phyloP scores from a whole-genome alignment of 2,329 filamentous ascomycete species.

The Cladophialophora carrionii region DNA sequence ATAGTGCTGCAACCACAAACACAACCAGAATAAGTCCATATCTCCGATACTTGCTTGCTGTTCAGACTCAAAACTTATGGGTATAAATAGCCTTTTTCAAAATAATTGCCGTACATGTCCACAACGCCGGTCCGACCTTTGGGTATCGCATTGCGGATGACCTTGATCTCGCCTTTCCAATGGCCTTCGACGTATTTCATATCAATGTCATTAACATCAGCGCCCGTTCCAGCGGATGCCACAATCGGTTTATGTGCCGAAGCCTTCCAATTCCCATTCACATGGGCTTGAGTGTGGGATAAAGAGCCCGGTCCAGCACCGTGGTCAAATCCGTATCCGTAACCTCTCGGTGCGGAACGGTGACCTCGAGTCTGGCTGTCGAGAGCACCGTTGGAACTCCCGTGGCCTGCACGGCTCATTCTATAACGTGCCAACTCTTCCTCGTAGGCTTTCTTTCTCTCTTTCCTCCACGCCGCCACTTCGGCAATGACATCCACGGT shows the following conservation, averaged over 20 bases:
- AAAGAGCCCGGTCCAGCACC: slow-evolving; percentile 23
- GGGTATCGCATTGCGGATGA: slow-evolving; percentile 53
- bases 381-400: slow-evolving; percentile 6
- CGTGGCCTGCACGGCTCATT: slow-evolving; percentile 13
- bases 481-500: slow-evolving; percentile 56
- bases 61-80: too few relatives aligned
- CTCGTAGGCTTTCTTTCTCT: slow-evolving; percentile 57
- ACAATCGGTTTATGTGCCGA: slow-evolving; percentile 30
- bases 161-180: slow-evolving; percentile 63
- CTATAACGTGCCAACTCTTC: slow-evolving; percentile 33
- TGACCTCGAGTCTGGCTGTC: slow-evolving; percentile 5
- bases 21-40: too few relatives aligned
- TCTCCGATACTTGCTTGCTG: too few relatives aligned
- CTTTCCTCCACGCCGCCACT: slow-evolving; percentile 58
- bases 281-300: slow-evolving; percentile 2
- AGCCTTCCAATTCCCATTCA: slow-evolving; percentile 11
- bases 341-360: slow-evolving; percentile 24
- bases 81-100: slow-evolving; percentile 57
- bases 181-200: slow-evolving; percentile 57
- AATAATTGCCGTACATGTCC: slow-evolving; percentile 59
- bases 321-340: slow-evolving; percentile 33
- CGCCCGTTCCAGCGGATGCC: slow-evolving; percentile 27
- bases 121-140: slow-evolving; percentile 49
- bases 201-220: slow-evolving; percentile 36
- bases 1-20: too few relatives aligned